Base-by-base conservation (phyloP, 1,284 basidiomycete genomes). In the Sphagnurus paluster region DNA sequence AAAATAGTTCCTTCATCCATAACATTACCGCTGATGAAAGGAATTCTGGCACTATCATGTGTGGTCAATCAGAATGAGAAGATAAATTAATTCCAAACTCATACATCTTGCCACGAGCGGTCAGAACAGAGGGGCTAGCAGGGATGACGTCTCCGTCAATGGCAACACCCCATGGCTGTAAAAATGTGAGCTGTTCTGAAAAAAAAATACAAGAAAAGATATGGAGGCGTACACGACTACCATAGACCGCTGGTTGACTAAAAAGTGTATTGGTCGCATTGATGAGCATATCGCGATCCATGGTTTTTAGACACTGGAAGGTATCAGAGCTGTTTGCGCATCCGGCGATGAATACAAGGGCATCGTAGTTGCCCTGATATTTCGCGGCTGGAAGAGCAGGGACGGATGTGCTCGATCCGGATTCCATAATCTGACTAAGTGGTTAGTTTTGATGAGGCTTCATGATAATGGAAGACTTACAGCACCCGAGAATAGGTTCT, bases 61-160 rank as follows among this genome's bases (percentile, higher is more conserved):
- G 16, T 3, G 26, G 14, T 6, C 8, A n/a, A 14, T 33, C 30
- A 32, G 25, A 33, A 23, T 35, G 13, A 10, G 13, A 39, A 11
- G n/a, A 33, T 14, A 33, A 14, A 33, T 14, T n/a, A 33, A 33
- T 14, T 33, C 17, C 2, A 16, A 14, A 14, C 30, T 14, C 30
- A 8, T 44, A 59, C 57, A 59, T 46, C 43, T 53, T 50, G 2
- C 57, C 56, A 28, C 54, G 46, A 5, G 54, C 51, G 35, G 55
- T 57, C 17, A 57, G 53, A 26, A 54, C 35, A 10, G 51, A 51
- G 11, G 57, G 57, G 24, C 40, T 48, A 24, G 39, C 57, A 24
- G 57, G 57, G 5, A 59, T 58, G 19, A 59, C 45, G 7, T 57
- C 53, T 1, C 56, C 56, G 13, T 59, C 57, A 13, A 57, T 51